Conservation (phyloP, 1,284 basidiomycete genomes). For the Ustilago hordei region DNA sequence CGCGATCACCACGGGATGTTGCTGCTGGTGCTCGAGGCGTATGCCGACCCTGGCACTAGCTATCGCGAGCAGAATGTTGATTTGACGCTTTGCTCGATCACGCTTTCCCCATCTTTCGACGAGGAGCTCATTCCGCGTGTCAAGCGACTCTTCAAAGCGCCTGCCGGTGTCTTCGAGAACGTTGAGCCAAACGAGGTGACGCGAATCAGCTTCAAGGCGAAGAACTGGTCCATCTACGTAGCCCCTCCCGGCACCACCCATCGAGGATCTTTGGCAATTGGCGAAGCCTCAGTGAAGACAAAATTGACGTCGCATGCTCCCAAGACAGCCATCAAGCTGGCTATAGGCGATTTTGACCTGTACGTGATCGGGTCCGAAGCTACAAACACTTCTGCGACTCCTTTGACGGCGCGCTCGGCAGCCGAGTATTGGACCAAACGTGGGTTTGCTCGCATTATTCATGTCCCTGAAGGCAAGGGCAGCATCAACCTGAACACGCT, state of each 20-base stretch:
- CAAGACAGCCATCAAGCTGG: slow-evolving; percentile 47
- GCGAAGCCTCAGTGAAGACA: slow-evolving; percentile 49
- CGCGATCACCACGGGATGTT: slow-evolving; percentile 71
- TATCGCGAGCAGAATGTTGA: slow-evolving; percentile 82
- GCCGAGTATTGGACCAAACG: slow-evolving; percentile 43
- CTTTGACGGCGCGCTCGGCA: slow-evolving; percentile 6
- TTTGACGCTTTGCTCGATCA: slow-evolving; percentile 77
- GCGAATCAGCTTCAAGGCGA: slow-evolving; percentile 71
- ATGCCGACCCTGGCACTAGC: slow-evolving; percentile 76
- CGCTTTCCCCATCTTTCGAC: slow-evolving; percentile 77
- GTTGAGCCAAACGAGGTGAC: slow-evolving; percentile 92
- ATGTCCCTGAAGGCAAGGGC: slow-evolving; percentile 65
- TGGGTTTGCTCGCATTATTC: slow-evolving; percentile 63
- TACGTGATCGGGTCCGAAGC: slow-evolving; percentile 33
- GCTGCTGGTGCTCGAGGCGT: slow-evolving; percentile 78
- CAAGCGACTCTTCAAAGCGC: slow-evolving; percentile 79
- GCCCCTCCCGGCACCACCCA: slow-evolving; percentile 28
- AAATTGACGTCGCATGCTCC: slow-evolving; percentile 57
- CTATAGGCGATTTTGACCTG: slow-evolving; percentile 33
- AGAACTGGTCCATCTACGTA: slow-evolving; percentile 38
- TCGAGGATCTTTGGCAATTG: slow-evolving; percentile 45
- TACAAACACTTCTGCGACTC: neutral
- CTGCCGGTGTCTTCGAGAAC: slow-evolving; percentile 91
- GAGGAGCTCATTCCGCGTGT: slow-evolving; percentile 78
- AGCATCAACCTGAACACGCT: slow-evolving; percentile 49